Conservation (phyloP, 352 stramenopile species). For the Globisporangium cylindrosporum region DNA sequence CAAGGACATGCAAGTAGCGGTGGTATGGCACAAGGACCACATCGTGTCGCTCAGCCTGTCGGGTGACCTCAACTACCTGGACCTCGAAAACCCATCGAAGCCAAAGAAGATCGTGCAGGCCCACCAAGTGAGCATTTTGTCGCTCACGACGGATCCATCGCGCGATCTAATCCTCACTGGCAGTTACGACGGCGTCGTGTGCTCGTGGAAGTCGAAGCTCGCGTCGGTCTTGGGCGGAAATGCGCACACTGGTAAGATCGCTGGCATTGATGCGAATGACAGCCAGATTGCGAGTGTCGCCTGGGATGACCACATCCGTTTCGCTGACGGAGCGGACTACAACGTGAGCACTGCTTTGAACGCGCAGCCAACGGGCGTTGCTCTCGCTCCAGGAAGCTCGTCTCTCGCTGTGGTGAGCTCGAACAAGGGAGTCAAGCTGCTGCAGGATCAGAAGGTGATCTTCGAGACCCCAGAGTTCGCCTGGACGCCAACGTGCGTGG, state of each 20-base stretch:
- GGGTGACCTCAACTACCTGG: conserved; percentile 83
- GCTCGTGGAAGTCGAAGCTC: conserved; percentile 81
- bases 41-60: conserved; percentile 82
- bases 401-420: conserved; percentile 62
- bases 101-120: conserved; percentile 85
- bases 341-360: conserved; percentile 55
- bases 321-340: conserved; percentile 60
- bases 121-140: conserved; percentile 90
- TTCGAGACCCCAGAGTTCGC: conserved; percentile 76
- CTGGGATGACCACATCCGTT: conserved; percentile 91
- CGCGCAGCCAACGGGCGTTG: conserved; percentile 69
- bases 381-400: conserved; percentile 41
- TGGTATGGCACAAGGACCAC: conserved; percentile 72
- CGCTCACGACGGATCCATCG: conserved; percentile 74
- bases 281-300: conserved; percentile 77
- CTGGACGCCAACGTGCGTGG: conserved; percentile 76
- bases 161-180: conserved; percentile 87
- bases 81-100: conserved; percentile 57
- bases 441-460: conserved; percentile 64
- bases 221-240: conserved; percentile 38
- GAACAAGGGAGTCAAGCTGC: conserved; percentile 83
- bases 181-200: conserved; percentile 93
- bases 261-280: conserved; percentile 64
- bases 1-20: conserved; percentile 82
- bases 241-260: conserved; percentile 76